phyloP scores from a whole-genome alignment of 2,329 filamentous ascomycete species.

The Lojkania enalia region DNA sequence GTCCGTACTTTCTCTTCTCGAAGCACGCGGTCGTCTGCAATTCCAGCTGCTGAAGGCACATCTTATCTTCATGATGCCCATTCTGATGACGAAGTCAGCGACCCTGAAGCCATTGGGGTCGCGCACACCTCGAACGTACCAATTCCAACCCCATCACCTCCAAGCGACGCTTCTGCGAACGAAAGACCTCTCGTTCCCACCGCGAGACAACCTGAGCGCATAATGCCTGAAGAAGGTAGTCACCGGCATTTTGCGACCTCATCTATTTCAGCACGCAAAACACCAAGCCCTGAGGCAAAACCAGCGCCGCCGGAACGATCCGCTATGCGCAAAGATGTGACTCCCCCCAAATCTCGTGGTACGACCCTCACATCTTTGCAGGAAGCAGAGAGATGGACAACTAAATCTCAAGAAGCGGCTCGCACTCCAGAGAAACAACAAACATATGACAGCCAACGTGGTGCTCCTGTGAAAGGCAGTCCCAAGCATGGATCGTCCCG shows the following conservation, averaged over 20 bases:
- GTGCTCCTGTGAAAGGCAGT: conserved; percentile 14
- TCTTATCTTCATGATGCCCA: conserved; percentile 35
- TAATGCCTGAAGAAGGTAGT: conserved; percentile 32
- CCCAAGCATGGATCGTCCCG: conserved; percentile 23
- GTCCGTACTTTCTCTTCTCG: conserved; percentile 41
- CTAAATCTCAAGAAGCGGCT: conserved; percentile 12
- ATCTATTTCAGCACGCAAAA: conserved; percentile 25
- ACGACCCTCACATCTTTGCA: conserved; percentile 34
- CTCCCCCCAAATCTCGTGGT: conserved; percentile 26
- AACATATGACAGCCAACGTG: conserved; percentile 6
- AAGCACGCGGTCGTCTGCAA: conserved; percentile 28
- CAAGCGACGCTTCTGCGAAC: conserved; percentile 18
- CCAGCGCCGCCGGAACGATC: conserved; percentile 25
- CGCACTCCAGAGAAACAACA: conserved; percentile 7
- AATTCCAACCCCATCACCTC: conserved; percentile 35
- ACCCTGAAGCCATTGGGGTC: conserved; percentile 44
- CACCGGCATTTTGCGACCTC: conserved; percentile 30
- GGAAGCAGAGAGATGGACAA: conserved; percentile 28
- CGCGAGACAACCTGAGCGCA: conserved; percentile 22
- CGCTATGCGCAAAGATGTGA: conserved; percentile 23
- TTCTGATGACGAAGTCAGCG: conserved; percentile 31
- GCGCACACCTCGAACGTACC: conserved; percentile 48
- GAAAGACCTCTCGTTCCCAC: conserved; percentile 14
- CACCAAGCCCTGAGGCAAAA: conserved; percentile 32
- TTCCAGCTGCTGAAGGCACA: conserved; percentile 23